These are phyloP conservation scores for Suillus sp. DNA, from an alignment of 768 basidiomycete genomes.

Conservation along the genomic window DNA sequence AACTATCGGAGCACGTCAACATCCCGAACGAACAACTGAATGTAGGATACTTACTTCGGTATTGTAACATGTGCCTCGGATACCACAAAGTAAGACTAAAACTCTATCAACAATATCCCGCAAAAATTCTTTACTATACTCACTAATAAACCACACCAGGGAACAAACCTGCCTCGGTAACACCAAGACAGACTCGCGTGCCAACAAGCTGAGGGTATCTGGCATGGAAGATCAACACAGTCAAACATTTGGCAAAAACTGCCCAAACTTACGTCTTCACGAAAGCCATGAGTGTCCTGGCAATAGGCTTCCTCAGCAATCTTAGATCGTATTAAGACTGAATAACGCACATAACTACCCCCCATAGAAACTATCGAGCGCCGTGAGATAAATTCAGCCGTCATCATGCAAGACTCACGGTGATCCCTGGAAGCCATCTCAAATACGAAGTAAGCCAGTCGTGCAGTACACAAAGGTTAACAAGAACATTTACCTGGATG, in stretches of 20 bases:
- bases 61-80: slow-evolving; percentile 59
- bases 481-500: slow-evolving; percentile 45
- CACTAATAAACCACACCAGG: slow-evolving; percentile 78
- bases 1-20: slow-evolving; percentile 28
- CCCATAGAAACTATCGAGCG: slow-evolving; percentile 50
- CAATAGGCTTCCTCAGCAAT: background rate
- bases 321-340: background rate
- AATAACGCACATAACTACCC: slow-evolving; percentile 54
- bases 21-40: background rate
- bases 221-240: background rate
- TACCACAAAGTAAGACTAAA: slow-evolving; percentile 68
- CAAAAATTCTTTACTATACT: slow-evolving; percentile 16
- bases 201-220: slow-evolving; percentile 67
- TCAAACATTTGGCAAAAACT: background rate
- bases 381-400: background rate
- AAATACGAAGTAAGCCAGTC: background rate
- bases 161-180: slow-evolving; percentile 71
- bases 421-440: slow-evolving; percentile 69
- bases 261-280: slow-evolving; percentile 54
- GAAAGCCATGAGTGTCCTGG: slow-evolving; percentile 64
- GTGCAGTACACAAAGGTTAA: slow-evolving; percentile 21
- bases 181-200: slow-evolving; percentile 57
- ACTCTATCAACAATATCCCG: background rate
- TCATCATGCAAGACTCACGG: slow-evolving; percentile 38
- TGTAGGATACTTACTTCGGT: slow-evolving; percentile 33